Evolutionary conservation across 2,329 filamentous ascomycete species (phyloP).

Genomic region (Fusarium secorum): DNA sequence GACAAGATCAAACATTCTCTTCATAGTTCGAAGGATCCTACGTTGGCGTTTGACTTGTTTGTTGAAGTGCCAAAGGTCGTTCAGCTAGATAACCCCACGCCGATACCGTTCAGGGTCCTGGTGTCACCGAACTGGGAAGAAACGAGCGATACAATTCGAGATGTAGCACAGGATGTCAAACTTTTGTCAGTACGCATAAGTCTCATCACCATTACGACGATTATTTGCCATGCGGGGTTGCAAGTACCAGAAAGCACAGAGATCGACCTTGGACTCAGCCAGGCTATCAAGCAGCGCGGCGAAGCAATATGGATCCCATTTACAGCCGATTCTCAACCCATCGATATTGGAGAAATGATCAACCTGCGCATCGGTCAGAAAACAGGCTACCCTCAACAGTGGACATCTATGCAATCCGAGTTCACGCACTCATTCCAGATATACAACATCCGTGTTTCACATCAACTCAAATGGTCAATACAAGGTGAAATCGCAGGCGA

Average conservation of each 20-base stretch:
- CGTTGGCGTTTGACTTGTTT: slow-evolving; percentile 39
- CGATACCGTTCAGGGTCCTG: slow-evolving; percentile 35
- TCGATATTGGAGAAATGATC: slow-evolving; percentile 15
- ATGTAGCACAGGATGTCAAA: slow-evolving; percentile 14
- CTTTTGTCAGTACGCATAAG: slow-evolving; percentile 15
- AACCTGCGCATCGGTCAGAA: background rate
- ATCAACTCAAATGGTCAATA: slow-evolving; percentile 33
- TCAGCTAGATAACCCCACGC: slow-evolving; percentile 40
- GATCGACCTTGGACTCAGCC: background rate
- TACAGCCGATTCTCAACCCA: background rate
- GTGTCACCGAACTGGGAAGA: slow-evolving; percentile 10
- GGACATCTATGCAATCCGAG: background rate
- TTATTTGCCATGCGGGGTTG: background rate
- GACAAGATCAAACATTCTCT: slow-evolving; percentile 47
- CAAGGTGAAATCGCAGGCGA: background rate
- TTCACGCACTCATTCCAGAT: slow-evolving; percentile 36
- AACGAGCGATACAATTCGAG: slow-evolving; percentile 24
- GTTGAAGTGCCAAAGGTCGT: slow-evolving; percentile 42
- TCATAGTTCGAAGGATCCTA: slow-evolving; percentile 45
- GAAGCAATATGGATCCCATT: slow-evolving; percentile 1
- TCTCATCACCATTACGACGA: background rate
- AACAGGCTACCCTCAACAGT: background rate
- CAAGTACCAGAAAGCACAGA: background rate
- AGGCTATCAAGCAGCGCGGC: accelerated
- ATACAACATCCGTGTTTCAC: slow-evolving; percentile 39